Evolutionary conservation across 371 early-diverging fungal species (phyloP).

Genomic region (Saksenaea oblongispora): DNA sequence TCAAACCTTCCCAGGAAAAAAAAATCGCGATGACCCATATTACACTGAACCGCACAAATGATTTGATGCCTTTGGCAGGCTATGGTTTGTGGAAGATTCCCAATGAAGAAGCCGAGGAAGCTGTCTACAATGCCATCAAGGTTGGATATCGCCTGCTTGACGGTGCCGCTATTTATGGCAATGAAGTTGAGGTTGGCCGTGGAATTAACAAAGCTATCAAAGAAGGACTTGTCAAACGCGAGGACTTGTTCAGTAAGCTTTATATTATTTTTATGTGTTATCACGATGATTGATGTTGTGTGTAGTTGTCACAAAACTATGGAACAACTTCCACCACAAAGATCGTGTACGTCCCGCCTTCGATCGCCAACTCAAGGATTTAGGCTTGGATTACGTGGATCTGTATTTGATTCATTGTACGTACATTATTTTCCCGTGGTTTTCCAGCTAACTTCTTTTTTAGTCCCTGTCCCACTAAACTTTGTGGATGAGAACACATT

Average conservation of each 20-base stretch:
- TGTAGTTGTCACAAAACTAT: conserved; percentile 74
- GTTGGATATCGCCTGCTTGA: conserved; percentile 51
- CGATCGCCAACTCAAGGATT: conserved; percentile 45
- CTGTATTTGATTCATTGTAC: conserved; percentile 49
- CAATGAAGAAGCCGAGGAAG: conserved; percentile 30
- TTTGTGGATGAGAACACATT: conserved; percentile 18
- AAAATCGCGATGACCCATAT: conserved; percentile 3
- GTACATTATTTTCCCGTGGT: neutral
- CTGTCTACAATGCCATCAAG: conserved; percentile 55
- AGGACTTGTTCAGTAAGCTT: conserved; percentile 49
- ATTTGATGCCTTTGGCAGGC: conserved; percentile 51
- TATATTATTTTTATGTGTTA: neutral
- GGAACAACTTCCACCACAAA: conserved; percentile 60
- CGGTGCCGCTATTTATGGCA: conserved; percentile 55
- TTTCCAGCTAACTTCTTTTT: neutral
- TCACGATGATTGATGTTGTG: neutral
- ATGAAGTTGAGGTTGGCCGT: conserved; percentile 71
- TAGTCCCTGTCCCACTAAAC: conserved; percentile 32
- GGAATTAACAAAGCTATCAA: conserved; percentile 55
- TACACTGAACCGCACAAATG: conserved; percentile 38
- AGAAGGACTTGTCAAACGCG: conserved; percentile 64
- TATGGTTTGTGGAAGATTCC: conserved; percentile 48
- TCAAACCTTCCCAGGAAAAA: neutral
- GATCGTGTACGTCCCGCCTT: conserved; percentile 50
- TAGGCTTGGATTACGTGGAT: conserved; percentile 65